Evolutionary conservation across 805 yeast species (phyloP), one percentile per base, ranked within the genome.

Genomic region (Saccharomyces paradoxus): DNA sequence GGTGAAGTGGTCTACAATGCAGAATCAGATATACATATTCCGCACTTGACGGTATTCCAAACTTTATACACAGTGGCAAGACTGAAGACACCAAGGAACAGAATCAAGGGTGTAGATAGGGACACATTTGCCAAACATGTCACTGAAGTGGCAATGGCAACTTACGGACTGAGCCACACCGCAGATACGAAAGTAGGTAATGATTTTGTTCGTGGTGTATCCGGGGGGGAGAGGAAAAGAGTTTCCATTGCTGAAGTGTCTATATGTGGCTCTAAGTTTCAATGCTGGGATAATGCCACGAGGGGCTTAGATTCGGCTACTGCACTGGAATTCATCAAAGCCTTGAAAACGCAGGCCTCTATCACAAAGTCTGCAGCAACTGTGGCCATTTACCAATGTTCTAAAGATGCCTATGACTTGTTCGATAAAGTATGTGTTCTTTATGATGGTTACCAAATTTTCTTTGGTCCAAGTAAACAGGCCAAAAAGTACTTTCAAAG

Each of bases 141-240:
- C 66, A 73, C 82, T 7, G 78, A 76, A 21, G 81, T 81, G 9
- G 71, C 70, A 53, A 76, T 78, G 81, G 82, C 81, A 21, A 77
- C 81, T 46, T 79, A 76, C 60, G 81, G 81, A 52, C 59, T 72
- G 47, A 60, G 67, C 8, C 88, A 84, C 63, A 82, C 87, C 13
- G 75, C 77, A 59, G 73, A 82, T 64, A 84, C 89, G 29, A 75
- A 81, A 54, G 88, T 84, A 50, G 89, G 89, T 64, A 77, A 79
- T 61, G 86, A 83, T 57, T 76, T 77, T 50, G 80, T 83, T 30
- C 76, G 87, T 65, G 89, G 89, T 68, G 82, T 84, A 49, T 82
- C 87, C 27, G 89, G 89, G 64, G 89, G 89, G 71, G 86, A 83
- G 69, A 72, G 88, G 60, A 83, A 83, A 68, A 80, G 89, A 72